These are phyloP conservation scores for Lichtheimia ornata DNA, from an alignment of 371 early-diverging fungal species.

Conservation along the genomic window DNA sequence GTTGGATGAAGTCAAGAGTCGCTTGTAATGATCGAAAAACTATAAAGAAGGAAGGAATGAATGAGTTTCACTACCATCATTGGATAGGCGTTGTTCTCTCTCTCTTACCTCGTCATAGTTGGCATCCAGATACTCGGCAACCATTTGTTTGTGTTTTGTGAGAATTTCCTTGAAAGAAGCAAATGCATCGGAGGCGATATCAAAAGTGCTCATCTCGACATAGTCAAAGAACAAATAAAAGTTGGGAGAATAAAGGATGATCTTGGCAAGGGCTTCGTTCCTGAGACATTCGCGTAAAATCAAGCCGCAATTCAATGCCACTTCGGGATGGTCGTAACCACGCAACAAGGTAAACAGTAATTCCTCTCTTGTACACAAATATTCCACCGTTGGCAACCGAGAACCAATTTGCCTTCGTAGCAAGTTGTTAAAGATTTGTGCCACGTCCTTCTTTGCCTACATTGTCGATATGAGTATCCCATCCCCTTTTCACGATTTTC, in stretches of 20 bases:
- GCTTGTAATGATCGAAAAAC: conserved; percentile 91
- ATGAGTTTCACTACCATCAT: background rate
- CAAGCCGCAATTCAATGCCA: conserved; percentile 96
- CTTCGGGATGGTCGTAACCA: conserved; percentile 95
- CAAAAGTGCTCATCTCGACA: conserved; percentile 95
- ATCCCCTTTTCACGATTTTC: background rate
- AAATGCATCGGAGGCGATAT: conserved; percentile 97
- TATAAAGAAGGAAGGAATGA: conserved; percentile 20
- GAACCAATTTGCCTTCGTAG: conserved; percentile 93
- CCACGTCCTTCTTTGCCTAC: conserved; percentile 95
- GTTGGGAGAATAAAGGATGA: conserved; percentile 78
- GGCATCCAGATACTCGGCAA: conserved; percentile 83
- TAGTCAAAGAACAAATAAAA: conserved; percentile 94
- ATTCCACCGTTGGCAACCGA: conserved; percentile 95
- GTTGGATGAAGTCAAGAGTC: conserved; percentile 85
- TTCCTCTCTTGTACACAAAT: conserved; percentile 80
- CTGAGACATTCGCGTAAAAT: conserved; percentile 95
- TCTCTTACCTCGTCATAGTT: conserved; percentile 83
- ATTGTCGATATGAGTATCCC: background rate
- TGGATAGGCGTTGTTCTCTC: background rate
- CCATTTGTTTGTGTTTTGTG: conserved; percentile 90
- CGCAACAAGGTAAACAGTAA: conserved; percentile 79
- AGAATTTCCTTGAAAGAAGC: conserved; percentile 97
- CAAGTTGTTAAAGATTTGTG: conserved; percentile 95
- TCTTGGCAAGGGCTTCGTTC: conserved; percentile 88